These are phyloP conservation scores for Sphagnum magellanicum DNA, from an alignment of 228 moss, liverwort and hornwort species.

Conservation along the genomic window DNA sequence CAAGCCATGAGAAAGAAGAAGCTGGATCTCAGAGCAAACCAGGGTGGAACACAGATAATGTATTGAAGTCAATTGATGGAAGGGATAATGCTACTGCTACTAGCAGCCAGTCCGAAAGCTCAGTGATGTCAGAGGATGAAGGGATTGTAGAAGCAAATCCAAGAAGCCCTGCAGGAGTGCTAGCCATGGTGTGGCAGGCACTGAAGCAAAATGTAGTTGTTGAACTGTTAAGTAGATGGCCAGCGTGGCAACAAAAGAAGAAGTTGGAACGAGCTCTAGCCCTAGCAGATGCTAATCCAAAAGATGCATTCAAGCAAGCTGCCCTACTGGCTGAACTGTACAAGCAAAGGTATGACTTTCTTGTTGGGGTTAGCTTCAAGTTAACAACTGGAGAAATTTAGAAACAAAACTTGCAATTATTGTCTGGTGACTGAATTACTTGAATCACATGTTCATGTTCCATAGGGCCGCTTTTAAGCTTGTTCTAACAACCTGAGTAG, in stretches of 20 bases:
- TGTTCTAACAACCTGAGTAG: too few species aligned
- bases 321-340: constrained; percentile 78
- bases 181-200: constrained; percentile 53
- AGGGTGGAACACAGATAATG: constrained; percentile 4
- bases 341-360: constrained; percentile 64
- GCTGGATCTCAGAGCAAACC: constrained; percentile 6
- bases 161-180: constrained; percentile 46
- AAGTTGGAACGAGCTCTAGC: constrained; percentile 71
- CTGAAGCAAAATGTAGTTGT: constrained; percentile 71
- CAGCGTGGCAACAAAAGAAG: constrained; percentile 95
- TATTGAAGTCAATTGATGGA: constrained; percentile 1
- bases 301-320: constrained; percentile 87
- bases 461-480: too few species aligned
- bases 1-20: constrained; percentile 23
- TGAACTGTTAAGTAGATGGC: constrained; percentile 87
- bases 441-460: too few species aligned
- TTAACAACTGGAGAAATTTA: too few species aligned
- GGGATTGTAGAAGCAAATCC: constrained; percentile 19
- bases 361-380: too few species aligned
- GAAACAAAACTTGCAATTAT: too few species aligned
- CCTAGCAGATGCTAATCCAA: constrained; percentile 75
- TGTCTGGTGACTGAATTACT: too few species aligned
- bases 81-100: constrained; percentile 16
- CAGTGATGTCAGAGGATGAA: constrained; percentile 27
- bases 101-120: constrained; percentile 23